Percentiles rank a stretch among this genome's conserved stretches.
Evolutionary conservation across 495 filamentous ascomycete species (phyloP).

Genomic region (Lichenothelia convexa): DNA sequence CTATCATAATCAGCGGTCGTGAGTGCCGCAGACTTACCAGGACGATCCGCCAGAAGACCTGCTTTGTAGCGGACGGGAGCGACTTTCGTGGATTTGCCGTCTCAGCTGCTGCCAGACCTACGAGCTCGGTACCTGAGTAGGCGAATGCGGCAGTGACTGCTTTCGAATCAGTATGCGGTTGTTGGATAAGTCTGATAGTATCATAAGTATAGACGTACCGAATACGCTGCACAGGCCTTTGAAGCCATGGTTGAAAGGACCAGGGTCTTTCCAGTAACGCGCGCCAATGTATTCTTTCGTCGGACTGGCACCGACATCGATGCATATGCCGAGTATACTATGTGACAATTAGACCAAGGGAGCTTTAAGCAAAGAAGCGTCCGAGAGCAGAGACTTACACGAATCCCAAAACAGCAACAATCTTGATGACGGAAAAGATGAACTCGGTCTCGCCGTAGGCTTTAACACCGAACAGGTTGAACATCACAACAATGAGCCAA

Average conservation of each 20-base stretch:
- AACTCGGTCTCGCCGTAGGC: constrained; percentile 40
- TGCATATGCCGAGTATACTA: background rate
- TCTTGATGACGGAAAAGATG: background rate
- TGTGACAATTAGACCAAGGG: background rate
- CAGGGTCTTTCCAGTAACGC: constrained; percentile 59
- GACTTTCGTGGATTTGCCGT: constrained; percentile 74
- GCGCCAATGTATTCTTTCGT: background rate
- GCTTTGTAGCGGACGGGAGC: constrained; percentile 71
- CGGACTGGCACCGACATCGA: background rate
- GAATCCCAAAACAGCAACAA: constrained; percentile 37
- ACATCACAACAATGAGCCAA: constrained; percentile 23
- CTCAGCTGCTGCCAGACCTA: constrained; percentile 78
- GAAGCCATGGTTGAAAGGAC: constrained; percentile 84
- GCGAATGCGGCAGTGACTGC: constrained; percentile 87
- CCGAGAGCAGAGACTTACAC: constrained; percentile 38
- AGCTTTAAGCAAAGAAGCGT: background rate
- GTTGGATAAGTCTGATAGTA: too few relatives aligned
- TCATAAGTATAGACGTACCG: too few relatives aligned
- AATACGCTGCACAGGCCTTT: constrained; percentile 89
- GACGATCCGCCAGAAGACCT: constrained; percentile 90
- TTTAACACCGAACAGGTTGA: constrained; percentile 29
- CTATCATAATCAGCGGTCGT: background rate
- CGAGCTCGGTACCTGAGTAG: constrained; percentile 85
- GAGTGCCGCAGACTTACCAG: constrained; percentile 19
- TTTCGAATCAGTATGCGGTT: too few relatives aligned